Evolutionary conservation across 2,329 filamentous ascomycete species (phyloP).

Genomic region (Claviceps lovelessii): DNA sequence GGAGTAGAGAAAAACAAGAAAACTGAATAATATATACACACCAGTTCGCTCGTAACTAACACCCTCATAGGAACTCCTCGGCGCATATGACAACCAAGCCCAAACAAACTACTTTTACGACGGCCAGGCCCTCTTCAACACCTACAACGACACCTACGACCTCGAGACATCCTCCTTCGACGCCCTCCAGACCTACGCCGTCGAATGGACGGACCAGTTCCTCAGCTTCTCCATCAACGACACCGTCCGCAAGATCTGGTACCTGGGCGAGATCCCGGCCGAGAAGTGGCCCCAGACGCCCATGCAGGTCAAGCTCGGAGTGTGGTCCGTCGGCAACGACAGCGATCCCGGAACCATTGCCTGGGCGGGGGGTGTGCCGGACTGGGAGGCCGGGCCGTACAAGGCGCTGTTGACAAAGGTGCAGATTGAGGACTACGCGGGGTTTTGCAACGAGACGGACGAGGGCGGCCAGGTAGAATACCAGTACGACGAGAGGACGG

Average conservation of each 20-base stretch:
- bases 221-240: conserved; percentile 48
- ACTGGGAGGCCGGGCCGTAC: conserved; percentile 17
- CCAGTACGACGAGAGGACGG: conserved; percentile 13
- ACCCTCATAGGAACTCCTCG: conserved; percentile 14
- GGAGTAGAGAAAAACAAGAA: neutral
- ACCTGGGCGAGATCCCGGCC: conserved; percentile 31
- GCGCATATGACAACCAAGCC: conserved; percentile 35
- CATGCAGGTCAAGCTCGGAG: conserved; percentile 50
- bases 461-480: conserved; percentile 12
- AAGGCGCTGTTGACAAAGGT: conserved; percentile 13
- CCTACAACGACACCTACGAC: conserved; percentile 33
- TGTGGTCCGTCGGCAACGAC: conserved; percentile 36
- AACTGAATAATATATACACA: neutral
- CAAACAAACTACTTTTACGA: conserved; percentile 73
- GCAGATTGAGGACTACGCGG: conserved; percentile 17
- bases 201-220: conserved; percentile 49
- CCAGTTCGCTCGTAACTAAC: neutral
- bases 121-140: conserved; percentile 39
- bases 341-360: conserved; percentile 44
- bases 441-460: conserved; percentile 12
- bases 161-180: conserved; percentile 25
- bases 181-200: conserved; percentile 47
- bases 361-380: conserved; percentile 48
- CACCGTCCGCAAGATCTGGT: conserved; percentile 16
- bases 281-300: conserved; percentile 53